Percentiles rank a stretch among this genome's conserved stretches.
Evolutionary conservation across 2,329 filamentous ascomycete genomes (phyloP).

Genomic region (Penicillium griseofulvum): DNA sequence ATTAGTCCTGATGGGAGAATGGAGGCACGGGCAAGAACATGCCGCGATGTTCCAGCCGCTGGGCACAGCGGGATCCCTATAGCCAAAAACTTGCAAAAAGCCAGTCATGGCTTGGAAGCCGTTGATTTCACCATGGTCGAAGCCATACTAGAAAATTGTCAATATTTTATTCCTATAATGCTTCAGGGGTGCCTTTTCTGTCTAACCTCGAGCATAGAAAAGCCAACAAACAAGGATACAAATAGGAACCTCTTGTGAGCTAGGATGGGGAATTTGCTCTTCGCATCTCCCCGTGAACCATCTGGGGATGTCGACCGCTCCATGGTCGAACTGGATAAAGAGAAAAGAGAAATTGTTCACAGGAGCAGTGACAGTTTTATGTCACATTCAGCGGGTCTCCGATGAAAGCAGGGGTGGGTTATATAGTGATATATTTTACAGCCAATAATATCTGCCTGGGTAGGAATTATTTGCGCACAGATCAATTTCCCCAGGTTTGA

Average conservation of each 20-base stretch:
- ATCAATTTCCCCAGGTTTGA: background rate
- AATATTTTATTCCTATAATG: background rate
- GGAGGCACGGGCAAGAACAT: background rate
- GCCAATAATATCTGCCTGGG: background rate
- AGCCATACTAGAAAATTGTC: conserved; percentile 45
- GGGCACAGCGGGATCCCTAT: conserved; percentile 38
- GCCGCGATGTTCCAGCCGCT: conserved; percentile 18
- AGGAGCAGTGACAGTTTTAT: background rate
- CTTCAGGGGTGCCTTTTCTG: too few relatives aligned
- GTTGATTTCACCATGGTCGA: conserved; percentile 49
- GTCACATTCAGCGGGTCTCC: background rate
- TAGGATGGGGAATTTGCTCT: background rate
- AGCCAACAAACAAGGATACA: background rate
- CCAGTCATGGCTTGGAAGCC: conserved; percentile 53
- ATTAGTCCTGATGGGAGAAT: background rate
- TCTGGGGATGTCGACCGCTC: background rate
- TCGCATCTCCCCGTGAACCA: background rate
- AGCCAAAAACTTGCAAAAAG: conserved; percentile 52
- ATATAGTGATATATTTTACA: background rate
- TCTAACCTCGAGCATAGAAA: background rate
- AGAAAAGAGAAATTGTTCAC: background rate
- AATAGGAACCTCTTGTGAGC: background rate
- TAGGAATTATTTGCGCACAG: too few relatives aligned
- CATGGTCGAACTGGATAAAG: background rate
- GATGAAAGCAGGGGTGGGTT: background rate